Percentiles rank a stretch among this genome's conserved stretches.
Evolutionary conservation across 257 asterid genomes (phyloP).

Genomic region (Ehretia macrophylla): DNA sequence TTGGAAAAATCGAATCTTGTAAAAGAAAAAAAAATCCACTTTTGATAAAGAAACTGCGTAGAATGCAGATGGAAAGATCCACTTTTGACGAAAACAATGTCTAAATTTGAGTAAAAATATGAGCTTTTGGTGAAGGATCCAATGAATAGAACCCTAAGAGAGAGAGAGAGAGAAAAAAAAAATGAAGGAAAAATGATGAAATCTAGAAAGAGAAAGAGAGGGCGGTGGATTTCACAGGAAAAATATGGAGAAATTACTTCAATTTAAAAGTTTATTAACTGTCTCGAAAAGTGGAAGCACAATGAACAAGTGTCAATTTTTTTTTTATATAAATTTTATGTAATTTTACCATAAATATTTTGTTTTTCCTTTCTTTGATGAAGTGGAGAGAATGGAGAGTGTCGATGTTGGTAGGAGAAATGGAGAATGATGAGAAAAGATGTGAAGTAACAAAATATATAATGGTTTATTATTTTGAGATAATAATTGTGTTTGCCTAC

Average conservation of each 20-base stretch:
- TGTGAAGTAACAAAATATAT: too few relatives aligned
- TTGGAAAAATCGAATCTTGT: background rate
- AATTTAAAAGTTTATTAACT: too few relatives aligned
- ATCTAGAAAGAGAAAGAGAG: constrained; percentile 19
- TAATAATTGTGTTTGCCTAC: too few relatives aligned
- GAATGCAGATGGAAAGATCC: background rate
- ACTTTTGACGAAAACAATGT: background rate
- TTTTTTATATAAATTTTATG: too few relatives aligned
- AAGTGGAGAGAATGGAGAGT: too few relatives aligned
- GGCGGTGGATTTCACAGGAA: constrained; percentile 47
- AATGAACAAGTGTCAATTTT: too few relatives aligned
- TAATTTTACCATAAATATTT: too few relatives aligned
- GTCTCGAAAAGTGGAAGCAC: too few relatives aligned
- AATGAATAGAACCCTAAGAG: constrained; percentile 6
- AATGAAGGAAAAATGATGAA: constrained; percentile 12
- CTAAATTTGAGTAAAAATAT: background rate
- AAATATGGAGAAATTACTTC: background rate
- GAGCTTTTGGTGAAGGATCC: constrained; percentile 7
- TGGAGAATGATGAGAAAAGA: too few relatives aligned
- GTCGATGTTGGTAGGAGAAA: too few relatives aligned
- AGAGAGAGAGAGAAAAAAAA: constrained; percentile 20
- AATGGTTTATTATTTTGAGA: too few relatives aligned
- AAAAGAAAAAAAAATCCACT: background rate
- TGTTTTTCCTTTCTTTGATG: too few relatives aligned
- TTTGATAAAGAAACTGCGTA: background rate